Percentiles rank a stretch among this genome's conserved stretches.
These are phyloP conservation scores for Punica granatum DNA, from an alignment of 345 rosid species.

Conservation along the genomic window DNA sequence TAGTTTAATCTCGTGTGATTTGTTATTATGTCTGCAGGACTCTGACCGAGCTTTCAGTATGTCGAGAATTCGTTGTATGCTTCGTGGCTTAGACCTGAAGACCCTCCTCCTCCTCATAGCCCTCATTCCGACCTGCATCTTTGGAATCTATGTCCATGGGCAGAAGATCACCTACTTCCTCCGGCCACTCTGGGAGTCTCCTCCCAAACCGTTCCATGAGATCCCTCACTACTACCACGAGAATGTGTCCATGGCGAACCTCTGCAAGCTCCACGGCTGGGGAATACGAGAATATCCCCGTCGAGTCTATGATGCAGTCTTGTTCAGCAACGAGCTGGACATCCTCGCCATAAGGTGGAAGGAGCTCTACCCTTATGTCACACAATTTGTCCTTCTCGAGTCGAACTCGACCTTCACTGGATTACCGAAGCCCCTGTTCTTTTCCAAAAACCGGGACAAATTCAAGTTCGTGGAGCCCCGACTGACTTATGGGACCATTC, in stretches of 20 bases:
- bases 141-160: slow-evolving; percentile 58
- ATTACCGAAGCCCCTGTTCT: slow-evolving; percentile 47
- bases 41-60: slow-evolving; percentile 67
- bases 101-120: slow-evolving; percentile 55
- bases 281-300: slow-evolving; percentile 75
- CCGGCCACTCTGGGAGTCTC: slow-evolving; percentile 82
- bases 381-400: slow-evolving; percentile 76
- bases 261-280: slow-evolving; percentile 89
- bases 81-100: slow-evolving; percentile 84
- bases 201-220: slow-evolving; percentile 68
- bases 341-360: slow-evolving; percentile 69
- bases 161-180: slow-evolving; percentile 79
- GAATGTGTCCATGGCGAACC: slow-evolving; percentile 68
- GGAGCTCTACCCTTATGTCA: slow-evolving; percentile 67
- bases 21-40: slow-evolving; percentile 44
- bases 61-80: slow-evolving; percentile 82
- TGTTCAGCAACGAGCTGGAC: slow-evolving; percentile 76
- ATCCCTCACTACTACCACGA: slow-evolving; percentile 78
- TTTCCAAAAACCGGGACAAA: slow-evolving; percentile 44
- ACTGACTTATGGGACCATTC: slow-evolving; percentile 62
- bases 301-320: slow-evolving; percentile 74
- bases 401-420: slow-evolving; percentile 83
- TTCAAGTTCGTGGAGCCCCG: slow-evolving; percentile 70
- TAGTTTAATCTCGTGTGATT: background rate
- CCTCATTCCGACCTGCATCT: slow-evolving; percentile 61